phyloP scores from a whole-genome alignment of 2,329 filamentous ascomycete genomes.

The Anthostomella pinea region DNA sequence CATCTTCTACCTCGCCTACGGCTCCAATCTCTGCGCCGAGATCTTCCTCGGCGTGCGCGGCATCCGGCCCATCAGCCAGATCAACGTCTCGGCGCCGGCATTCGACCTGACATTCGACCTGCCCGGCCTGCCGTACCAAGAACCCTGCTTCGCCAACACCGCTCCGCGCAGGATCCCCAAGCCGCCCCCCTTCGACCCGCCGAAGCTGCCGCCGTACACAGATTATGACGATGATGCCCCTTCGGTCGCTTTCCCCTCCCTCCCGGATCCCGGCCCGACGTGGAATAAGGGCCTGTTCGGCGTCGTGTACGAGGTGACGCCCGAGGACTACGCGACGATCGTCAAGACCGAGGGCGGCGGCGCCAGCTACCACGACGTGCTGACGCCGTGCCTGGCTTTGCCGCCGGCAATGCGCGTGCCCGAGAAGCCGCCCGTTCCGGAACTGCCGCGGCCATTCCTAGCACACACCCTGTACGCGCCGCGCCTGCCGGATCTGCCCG shows the following conservation, averaged over 20 bases:
- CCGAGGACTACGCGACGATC: slow-evolving; percentile 77
- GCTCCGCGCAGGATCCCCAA: slow-evolving; percentile 55
- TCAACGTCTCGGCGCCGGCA: slow-evolving; percentile 78
- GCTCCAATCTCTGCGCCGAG: slow-evolving; percentile 78
- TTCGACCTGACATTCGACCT: slow-evolving; percentile 82
- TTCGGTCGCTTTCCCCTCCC: slow-evolving; percentile 10
- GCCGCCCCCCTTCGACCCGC: slow-evolving; percentile 26
- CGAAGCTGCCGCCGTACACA: slow-evolving; percentile 22
- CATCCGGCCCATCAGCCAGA: slow-evolving; percentile 75
- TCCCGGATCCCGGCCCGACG: slow-evolving; percentile 42
- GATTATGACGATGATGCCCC: slow-evolving; percentile 4
- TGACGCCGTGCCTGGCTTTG: slow-evolving; percentile 74
- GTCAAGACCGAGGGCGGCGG: slow-evolving; percentile 90
- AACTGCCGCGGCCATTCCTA: slow-evolving; percentile 63
- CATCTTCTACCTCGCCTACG: slow-evolving; percentile 82
- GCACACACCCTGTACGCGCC: slow-evolving; percentile 84
- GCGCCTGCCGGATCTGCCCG: slow-evolving; percentile 36
- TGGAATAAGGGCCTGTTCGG: slow-evolving; percentile 87
- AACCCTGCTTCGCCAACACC: slow-evolving; percentile 91
- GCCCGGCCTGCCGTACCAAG: slow-evolving; percentile 77
- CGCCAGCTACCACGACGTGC: slow-evolving; percentile 76
- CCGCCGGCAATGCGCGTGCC: slow-evolving; percentile 59
- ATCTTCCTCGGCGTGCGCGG: slow-evolving; percentile 77
- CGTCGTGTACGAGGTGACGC: slow-evolving; percentile 92
- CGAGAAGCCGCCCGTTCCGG: slow-evolving; percentile 53